Conservation (phyloP, 495 filamentous ascomycete genomes). For the Oidiodendron maius region DNA sequence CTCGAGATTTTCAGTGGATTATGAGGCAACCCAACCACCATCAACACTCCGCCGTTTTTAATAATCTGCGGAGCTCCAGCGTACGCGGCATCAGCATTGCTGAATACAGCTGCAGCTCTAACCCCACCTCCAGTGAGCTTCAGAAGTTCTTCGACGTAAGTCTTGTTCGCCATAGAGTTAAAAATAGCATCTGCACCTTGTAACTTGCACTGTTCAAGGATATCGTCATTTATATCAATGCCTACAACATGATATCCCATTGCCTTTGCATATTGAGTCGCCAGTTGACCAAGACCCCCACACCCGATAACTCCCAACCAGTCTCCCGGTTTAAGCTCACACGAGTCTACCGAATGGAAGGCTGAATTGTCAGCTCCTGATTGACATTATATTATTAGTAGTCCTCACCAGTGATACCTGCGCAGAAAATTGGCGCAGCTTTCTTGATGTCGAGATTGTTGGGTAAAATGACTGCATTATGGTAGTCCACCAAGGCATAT, state of each 20-base stretch:
- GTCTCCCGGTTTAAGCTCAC: conserved; percentile 29
- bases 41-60: conserved; percentile 26
- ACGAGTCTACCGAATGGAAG: conserved; percentile 32
- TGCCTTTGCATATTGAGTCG: conserved; percentile 13
- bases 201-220: conserved; percentile 4
- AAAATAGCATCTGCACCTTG: conserved; percentile 8
- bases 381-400: neutral
- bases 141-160: conserved; percentile 6
- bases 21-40: conserved; percentile 34
- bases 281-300: conserved; percentile 10
- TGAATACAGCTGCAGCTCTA: conserved; percentile 14
- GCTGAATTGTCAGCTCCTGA: conserved; percentile 10
- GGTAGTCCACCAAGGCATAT: conserved; percentile 31
- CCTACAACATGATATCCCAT: conserved; percentile 12
- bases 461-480: conserved; percentile 30
- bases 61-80: conserved; percentile 18
- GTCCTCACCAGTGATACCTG: conserved; percentile 27
- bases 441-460: conserved; percentile 25
- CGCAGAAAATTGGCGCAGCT: conserved; percentile 31
- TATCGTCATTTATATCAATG: conserved; percentile 19
- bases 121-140: conserved; percentile 10
- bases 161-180: conserved; percentile 11
- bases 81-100: conserved; percentile 27
- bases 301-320: conserved; percentile 14
- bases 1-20: conserved; percentile 25